These are phyloP conservation scores for Westerdykella ornata DNA, from an alignment of 2,329 filamentous ascomycete genomes.

Conservation along the genomic window DNA sequence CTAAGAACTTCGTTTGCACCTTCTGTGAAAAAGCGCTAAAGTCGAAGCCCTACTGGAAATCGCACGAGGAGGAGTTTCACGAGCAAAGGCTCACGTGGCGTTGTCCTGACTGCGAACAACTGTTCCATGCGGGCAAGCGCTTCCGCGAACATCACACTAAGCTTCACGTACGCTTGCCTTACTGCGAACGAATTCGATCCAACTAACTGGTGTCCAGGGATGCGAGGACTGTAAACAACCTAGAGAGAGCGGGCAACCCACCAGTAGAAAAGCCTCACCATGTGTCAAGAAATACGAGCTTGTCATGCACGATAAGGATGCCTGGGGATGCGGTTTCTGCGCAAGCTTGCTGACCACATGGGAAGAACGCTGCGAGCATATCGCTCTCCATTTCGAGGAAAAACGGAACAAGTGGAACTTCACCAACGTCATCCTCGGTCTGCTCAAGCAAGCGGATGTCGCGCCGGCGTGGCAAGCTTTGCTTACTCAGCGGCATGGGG, in stretches of 20 bases:
- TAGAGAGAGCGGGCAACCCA: constrained; percentile 45
- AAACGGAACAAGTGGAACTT: constrained; percentile 63
- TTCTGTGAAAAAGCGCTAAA: constrained; percentile 58
- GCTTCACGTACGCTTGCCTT: constrained; percentile 47
- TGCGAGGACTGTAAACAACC: constrained; percentile 61
- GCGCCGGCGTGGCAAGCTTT: constrained; percentile 56
- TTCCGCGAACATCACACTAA: constrained; percentile 64
- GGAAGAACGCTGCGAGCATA: constrained; percentile 62
- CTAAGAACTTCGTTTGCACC: constrained; percentile 41
- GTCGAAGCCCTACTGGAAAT: constrained; percentile 64
- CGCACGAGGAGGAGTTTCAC: constrained; percentile 63
- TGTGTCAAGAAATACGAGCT: constrained; percentile 37
- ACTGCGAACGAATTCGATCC: neutral
- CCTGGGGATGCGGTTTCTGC: constrained; percentile 65
- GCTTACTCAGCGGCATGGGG: constrained; percentile 48
- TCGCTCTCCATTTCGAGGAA: constrained; percentile 61
- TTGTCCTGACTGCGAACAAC: constrained; percentile 61
- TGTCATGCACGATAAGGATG: constrained; percentile 55
- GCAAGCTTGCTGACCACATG: constrained; percentile 56
- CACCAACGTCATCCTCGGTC: constrained; percentile 59
- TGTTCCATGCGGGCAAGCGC: constrained; percentile 61
- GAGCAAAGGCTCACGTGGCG: constrained; percentile 62
- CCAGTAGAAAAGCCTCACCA: constrained; percentile 49
- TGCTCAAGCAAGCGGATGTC: constrained; percentile 60
- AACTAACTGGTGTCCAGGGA: constrained; percentile 29